Base-by-base conservation (phyloP, 2,329 filamentous ascomycete genomes). In the Fusarium bactridioides region DNA sequence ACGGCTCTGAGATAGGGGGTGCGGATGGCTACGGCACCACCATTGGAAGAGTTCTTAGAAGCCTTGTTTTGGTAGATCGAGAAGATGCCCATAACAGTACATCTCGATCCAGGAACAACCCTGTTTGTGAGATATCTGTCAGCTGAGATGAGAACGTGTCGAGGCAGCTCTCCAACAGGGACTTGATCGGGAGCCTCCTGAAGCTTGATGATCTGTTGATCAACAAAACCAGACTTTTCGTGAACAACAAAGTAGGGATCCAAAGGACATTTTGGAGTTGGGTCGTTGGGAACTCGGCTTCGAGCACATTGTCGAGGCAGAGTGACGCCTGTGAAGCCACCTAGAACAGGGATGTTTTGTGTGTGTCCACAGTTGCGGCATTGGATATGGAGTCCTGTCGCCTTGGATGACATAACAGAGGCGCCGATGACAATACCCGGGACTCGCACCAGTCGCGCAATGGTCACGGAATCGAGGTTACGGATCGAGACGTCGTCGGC, bases 111-210 rank as follows among this genome's bases (percentile, higher is more conserved):
- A 10, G 96, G 96, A 7, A 99, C 95, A 7, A 99, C 96, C 57
- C 94, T 90, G 80, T 99, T 99, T 16, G 95, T 96, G 51, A 99
- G 86, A 79, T 98, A 98, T 59, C 96, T 90, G 79, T 99, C 96
- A n/a, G 96, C 96, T 0, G 95, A 97, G 69, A 99, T 93, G 69
- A 98, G 89, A 50, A 99, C 97, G 77, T 99, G 96, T 45, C 96
- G 89, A 7, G 96, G 96, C 55, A 99, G 85, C 83, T 99, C 96
- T 84, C 96, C 96, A 4, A 99, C 96, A 0, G 96, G 96, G 0
- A 99, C 96, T 82, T 98, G 94, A 78, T 99, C 96, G 4, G 96
- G 96, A 1, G 95, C 96, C 83, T 99, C 96, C 80, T 99, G 96
- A 23, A 99, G 89, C 82, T 99, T 99, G 80, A 99, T 92, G 67